phyloP scores from a whole-genome alignment of 2,329 filamentous ascomycete species.

The Pseudogymnoascus sp. region DNA sequence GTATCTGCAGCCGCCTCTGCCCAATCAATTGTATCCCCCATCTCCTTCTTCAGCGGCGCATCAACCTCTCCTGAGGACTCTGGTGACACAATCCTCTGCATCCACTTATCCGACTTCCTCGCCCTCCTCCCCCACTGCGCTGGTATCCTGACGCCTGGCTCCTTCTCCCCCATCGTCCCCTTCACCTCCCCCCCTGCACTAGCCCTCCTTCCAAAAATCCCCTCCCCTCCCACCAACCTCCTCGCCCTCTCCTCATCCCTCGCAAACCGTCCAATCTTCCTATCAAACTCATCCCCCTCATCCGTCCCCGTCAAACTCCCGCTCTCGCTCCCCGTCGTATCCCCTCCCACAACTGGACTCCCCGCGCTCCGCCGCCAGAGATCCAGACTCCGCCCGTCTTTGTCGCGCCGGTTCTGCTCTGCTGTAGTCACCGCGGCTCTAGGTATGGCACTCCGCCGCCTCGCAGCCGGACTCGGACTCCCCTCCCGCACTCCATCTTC shows the following conservation, averaged over 20 bases:
- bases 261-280: constrained; percentile 9
- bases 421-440: not conserved
- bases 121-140: constrained; percentile 16
- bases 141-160: constrained; percentile 17
- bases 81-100: constrained; percentile 17
- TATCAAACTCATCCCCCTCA: constrained; percentile 11
- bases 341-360: not conserved
- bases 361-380: not conserved
- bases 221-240: not conserved
- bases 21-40: not conserved
- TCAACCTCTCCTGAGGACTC: constrained; percentile 15
- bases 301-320: not conserved
- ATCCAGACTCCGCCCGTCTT: not conserved
- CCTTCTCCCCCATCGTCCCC: constrained; percentile 13
- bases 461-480: constrained; percentile 20
- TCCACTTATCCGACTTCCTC: constrained; percentile 13
- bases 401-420: not conserved
- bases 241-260: constrained; percentile 7
- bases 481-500: constrained; percentile 6
- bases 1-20: constrained; percentile 10
- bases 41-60: not conserved
- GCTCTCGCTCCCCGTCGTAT: not conserved
- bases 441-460: not conserved
- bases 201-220: constrained; percentile 5
- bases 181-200: constrained; percentile 10